These are phyloP conservation scores for Arachnomyces sp. DNA, from an alignment of 2,329 filamentous ascomycete genomes.

Conservation along the genomic window DNA sequence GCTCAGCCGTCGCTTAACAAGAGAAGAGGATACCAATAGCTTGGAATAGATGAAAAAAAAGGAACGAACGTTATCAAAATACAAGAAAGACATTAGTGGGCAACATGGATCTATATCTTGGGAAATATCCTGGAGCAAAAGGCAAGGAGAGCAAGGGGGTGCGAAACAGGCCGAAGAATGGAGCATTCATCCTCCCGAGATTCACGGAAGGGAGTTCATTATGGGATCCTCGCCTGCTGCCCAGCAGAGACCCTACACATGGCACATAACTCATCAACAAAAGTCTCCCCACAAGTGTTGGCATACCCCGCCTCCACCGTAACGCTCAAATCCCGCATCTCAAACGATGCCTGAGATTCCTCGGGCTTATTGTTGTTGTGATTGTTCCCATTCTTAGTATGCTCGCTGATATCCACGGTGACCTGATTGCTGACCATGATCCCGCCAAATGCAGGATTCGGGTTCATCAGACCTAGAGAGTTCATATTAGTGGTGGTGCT, in stretches of 20 bases:
- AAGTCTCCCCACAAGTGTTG: slow-evolving; percentile 6
- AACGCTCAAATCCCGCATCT: slow-evolving; percentile 10
- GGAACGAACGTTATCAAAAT: too few species aligned
- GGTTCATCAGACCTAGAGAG: background rate
- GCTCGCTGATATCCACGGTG: slow-evolving; percentile 41
- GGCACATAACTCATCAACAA: slow-evolving; percentile 13
- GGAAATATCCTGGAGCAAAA: too few species aligned
- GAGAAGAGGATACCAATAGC: too few species aligned
- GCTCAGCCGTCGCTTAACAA: too few species aligned
- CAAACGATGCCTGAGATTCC: slow-evolving; percentile 2
- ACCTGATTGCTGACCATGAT: slow-evolving; percentile 58
- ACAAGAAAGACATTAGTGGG: too few species aligned
- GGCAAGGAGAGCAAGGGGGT: too few species aligned
- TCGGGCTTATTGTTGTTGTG: background rate
- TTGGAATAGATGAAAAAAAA: too few species aligned
- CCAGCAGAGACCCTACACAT: slow-evolving; percentile 5
- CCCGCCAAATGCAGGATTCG: slow-evolving; percentile 37
- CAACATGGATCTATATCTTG: too few species aligned
- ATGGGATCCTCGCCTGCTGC: too few species aligned
- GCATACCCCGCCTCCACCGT: slow-evolving; percentile 10
- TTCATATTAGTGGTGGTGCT: background rate
- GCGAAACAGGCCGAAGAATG: too few species aligned
- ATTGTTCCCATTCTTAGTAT: slow-evolving; percentile 14
- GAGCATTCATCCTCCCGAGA: too few species aligned
- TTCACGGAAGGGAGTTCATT: too few species aligned